Percentiles rank a stretch among this genome's conserved stretches.
Conservation (phyloP, 805 yeast species). For the Starmerella etchellsii region DNA sequence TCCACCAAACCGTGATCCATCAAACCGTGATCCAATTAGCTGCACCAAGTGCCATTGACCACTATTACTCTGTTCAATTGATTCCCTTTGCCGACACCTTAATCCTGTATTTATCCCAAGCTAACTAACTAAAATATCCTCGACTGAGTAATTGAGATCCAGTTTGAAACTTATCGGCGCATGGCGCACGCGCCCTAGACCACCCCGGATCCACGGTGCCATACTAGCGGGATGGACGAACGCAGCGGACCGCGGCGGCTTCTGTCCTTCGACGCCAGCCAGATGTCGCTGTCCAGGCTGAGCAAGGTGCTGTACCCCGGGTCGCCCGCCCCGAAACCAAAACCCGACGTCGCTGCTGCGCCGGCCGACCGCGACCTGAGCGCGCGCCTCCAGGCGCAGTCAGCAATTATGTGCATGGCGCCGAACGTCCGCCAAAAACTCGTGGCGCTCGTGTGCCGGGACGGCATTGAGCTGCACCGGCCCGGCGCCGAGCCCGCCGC, state of each 20-base stretch:
- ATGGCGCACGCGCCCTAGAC: no score
- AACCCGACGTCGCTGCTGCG: neutral
- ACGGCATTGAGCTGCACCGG: constrained; percentile 14
- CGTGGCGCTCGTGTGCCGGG: constrained; percentile 9
- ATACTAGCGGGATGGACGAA: constrained; percentile 11
- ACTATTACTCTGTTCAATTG: no score
- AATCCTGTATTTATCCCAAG: no score
- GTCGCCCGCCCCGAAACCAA: neutral
- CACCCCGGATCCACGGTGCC: neutral
- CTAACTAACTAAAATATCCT: no score
- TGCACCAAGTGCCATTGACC: no score
- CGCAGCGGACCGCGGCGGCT: constrained; percentile 14
- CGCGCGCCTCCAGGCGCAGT: neutral
- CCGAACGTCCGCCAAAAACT: neutral
- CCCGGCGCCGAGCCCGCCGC: neutral
- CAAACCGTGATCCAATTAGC: no score
- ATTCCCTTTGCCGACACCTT: no score
- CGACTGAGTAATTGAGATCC: no score
- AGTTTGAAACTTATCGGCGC: no score
- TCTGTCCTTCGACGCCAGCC: constrained; percentile 17
- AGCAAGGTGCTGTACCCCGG: constrained; percentile 18
- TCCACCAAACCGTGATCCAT: no score
- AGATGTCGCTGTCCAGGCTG: constrained; percentile 17
- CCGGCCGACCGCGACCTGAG: constrained; percentile 1
- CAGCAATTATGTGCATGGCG: constrained; percentile 11